Percentiles rank a stretch among this genome's conserved stretches.
Evolutionary conservation across 129 eudicot species (phyloP).

Genomic region (Artemisia argyi): DNA sequence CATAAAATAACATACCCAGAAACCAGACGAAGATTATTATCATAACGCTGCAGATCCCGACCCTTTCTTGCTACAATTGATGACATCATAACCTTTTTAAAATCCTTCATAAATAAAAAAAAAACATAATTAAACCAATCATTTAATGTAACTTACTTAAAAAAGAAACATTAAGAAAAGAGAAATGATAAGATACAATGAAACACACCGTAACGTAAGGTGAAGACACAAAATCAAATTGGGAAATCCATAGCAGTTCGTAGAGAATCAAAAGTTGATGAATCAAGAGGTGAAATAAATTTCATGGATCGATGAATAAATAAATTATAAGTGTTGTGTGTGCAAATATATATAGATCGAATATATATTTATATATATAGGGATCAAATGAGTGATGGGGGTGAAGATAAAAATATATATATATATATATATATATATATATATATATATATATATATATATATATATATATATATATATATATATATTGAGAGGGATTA

Average conservation of each 20-base stretch:
- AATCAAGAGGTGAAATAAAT: conserved; percentile 22
- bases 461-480: too few species aligned
- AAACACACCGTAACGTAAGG: conserved; percentile 23
- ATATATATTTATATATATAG: neutral
- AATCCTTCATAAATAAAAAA: neutral
- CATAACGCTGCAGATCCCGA: conserved; percentile 58
- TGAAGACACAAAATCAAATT: conserved; percentile 24
- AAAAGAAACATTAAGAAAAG: neutral
- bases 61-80: conserved; percentile 57
- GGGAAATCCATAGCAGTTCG: conserved; percentile 26
- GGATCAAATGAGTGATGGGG: neutral
- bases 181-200: neutral
- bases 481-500: conserved; percentile 19
- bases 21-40: conserved; percentile 58
- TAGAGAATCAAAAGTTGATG: conserved; percentile 12
- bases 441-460: too few species aligned
- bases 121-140: neutral
- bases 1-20: conserved; percentile 42
- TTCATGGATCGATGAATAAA: conserved; percentile 7
- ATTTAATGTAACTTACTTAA: conserved; percentile 6
- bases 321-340: too few species aligned
- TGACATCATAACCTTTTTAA: conserved; percentile 43
- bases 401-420: neutral
- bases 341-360: conserved; percentile 7
- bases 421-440: too few species aligned